Conservation (phyloP, 169 alveolate species). For the Hammondia hammondi region DNA sequence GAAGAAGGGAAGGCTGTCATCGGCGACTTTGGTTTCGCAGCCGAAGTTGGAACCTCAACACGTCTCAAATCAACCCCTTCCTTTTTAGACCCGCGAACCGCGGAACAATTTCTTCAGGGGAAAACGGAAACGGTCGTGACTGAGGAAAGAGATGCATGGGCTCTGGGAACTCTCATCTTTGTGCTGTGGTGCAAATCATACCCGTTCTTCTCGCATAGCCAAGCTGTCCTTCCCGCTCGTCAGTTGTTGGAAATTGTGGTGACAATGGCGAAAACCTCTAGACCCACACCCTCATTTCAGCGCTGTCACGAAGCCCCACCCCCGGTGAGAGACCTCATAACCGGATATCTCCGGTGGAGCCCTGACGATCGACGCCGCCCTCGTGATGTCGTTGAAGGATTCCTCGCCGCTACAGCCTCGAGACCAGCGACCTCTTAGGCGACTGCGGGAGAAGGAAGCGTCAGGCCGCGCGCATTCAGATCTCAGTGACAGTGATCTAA, state of each 20-base stretch:
- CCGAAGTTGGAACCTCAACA: neutral
- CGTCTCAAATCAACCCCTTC: neutral
- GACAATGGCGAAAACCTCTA: no score
- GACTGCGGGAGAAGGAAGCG: no score
- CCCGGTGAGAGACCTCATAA: neutral
- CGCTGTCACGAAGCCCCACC: no score
- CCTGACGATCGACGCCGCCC: neutral
- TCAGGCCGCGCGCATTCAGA: no score
- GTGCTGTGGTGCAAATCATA: neutral
- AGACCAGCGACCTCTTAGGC: no score
- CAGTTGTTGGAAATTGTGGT: no score
- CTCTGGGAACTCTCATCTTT: neutral
- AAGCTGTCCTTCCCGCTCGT: no score
- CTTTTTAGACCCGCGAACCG: neutral
- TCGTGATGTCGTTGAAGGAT: no score
- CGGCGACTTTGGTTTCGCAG: slow-evolving; percentile 69
- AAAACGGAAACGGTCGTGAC: neutral
- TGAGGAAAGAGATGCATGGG: neutral
- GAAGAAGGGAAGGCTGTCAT: slow-evolving; percentile 63
- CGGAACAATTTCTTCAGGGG: neutral
- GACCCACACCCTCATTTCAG: no score
- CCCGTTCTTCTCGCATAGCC: neutral
- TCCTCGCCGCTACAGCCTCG: neutral
- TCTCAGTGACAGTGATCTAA: no score
- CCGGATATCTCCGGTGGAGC: neutral